Conservation (phyloP, 768 basidiomycete species). For the Tricholoma terreum region DNA sequence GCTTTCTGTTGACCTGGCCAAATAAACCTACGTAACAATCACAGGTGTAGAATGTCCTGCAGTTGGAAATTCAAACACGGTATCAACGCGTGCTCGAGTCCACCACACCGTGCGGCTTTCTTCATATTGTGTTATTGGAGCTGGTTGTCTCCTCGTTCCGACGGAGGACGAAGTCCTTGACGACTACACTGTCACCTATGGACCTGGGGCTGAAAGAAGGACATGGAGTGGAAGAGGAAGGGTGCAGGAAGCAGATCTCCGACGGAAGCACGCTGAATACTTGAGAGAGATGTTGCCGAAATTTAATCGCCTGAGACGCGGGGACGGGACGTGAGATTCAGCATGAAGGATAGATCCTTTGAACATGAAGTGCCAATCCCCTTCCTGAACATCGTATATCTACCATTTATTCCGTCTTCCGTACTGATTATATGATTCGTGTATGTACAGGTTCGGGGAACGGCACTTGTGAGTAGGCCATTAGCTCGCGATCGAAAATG, state of each 20-base stretch:
- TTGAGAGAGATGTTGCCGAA: conserved; percentile 89
- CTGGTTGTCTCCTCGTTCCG: conserved; percentile 75
- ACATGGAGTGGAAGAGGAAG: conserved; percentile 85
- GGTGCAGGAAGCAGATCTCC: conserved; percentile 77
- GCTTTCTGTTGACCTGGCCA: not conserved
- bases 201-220: conserved; percentile 68
- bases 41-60: conserved; percentile 84
- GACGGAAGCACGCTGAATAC: conserved; percentile 89
- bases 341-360: not conserved
- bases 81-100: conserved; percentile 80
- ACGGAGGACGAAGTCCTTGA: conserved; percentile 75
- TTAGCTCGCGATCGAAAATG: too few relatives aligned
- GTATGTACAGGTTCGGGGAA: not conserved
- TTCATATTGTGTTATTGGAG: conserved; percentile 80
- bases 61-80: conserved; percentile 82
- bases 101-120: conserved; percentile 79
- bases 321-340: conserved; percentile 44
- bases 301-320: conserved; percentile 72
- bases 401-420: not conserved
- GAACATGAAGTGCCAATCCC: not conserved
- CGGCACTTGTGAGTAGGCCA: not conserved
- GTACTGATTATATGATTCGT: not conserved
- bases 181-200: conserved; percentile 84
- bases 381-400: too few relatives aligned
- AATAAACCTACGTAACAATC: not conserved